Evolutionary conservation across 805 yeast species (phyloP).

Genomic region (Myxozyma vanderwaltii): DNA sequence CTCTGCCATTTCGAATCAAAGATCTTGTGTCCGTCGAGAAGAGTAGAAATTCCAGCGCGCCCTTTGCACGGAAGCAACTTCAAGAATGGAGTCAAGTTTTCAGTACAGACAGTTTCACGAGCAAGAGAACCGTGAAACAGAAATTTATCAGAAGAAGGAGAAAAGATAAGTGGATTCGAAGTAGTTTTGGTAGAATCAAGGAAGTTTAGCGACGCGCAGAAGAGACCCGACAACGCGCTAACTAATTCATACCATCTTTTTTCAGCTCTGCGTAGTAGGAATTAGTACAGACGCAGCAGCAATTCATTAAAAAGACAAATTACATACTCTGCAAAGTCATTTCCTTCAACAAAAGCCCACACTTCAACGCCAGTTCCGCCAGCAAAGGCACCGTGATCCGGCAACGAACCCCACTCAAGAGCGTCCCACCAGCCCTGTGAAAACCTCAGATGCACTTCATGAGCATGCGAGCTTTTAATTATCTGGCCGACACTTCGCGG

Average conservation of each 20-base stretch:
- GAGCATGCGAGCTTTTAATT: constrained; percentile 61
- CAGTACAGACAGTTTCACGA: constrained; percentile 94
- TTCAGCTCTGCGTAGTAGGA: constrained; percentile 40
- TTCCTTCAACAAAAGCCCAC: constrained; percentile 82
- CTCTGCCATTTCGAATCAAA: constrained; percentile 94
- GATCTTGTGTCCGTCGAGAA: constrained; percentile 71
- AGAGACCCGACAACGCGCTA: constrained; percentile 81
- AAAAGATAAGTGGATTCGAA: constrained; percentile 48
- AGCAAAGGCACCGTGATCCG: constrained; percentile 65
- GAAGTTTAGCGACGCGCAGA: constrained; percentile 92
- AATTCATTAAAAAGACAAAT: too few species aligned
- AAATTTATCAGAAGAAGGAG: constrained; percentile 12
- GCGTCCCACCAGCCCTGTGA: constrained; percentile 96
- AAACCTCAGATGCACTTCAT: constrained; percentile 81
- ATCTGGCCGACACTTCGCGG: constrained; percentile 83
- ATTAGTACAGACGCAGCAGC: background rate
- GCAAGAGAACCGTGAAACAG: constrained; percentile 81
- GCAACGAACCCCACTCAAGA: constrained; percentile 81
- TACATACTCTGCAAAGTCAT: constrained; percentile 47
- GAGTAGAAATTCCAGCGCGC: constrained; percentile 79
- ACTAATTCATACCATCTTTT: constrained; percentile 66
- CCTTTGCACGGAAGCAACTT: constrained; percentile 91
- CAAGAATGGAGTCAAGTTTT: constrained; percentile 89
- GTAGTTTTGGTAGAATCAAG: constrained; percentile 80
- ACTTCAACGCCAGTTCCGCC: constrained; percentile 97